Percentiles rank a stretch among this genome's conserved stretches.
phyloP scores from a whole-genome alignment of 495 filamentous ascomycete species.

The Xylaria bambusicola region DNA sequence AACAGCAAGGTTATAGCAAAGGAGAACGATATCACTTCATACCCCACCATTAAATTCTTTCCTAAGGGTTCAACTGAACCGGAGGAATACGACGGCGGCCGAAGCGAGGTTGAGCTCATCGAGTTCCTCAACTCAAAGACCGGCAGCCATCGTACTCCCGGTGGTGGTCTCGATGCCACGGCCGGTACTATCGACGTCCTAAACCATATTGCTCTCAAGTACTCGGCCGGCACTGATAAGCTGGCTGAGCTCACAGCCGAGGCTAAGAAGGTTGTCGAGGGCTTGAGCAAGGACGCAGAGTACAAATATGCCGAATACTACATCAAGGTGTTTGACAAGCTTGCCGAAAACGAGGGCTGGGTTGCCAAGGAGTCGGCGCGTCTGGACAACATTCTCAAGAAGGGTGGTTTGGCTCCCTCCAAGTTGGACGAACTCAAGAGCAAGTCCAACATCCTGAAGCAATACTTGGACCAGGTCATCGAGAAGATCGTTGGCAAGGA shows the following conservation, averaged over 20 bases:
- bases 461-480: slow-evolving; percentile 57
- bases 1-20: slow-evolving; percentile 75
- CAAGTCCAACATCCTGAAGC: slow-evolving; percentile 84
- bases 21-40: slow-evolving; percentile 77
- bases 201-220: slow-evolving; percentile 71
- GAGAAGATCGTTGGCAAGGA: slow-evolving; percentile 56
- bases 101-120: slow-evolving; percentile 74
- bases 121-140: slow-evolving; percentile 85
- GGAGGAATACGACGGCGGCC: slow-evolving; percentile 73
- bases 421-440: slow-evolving; percentile 88
- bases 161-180: slow-evolving; percentile 75
- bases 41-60: slow-evolving; percentile 99
- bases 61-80: slow-evolving; percentile 78
- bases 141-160: slow-evolving; percentile 80
- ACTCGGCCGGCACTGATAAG: slow-evolving; percentile 57
- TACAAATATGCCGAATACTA: slow-evolving; percentile 91
- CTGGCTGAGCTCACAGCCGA: slow-evolving; percentile 63
- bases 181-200: slow-evolving; percentile 82
- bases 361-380: slow-evolving; percentile 83
- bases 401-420: slow-evolving; percentile 79
- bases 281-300: slow-evolving; percentile 59
- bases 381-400: slow-evolving; percentile 75
- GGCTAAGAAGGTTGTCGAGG: slow-evolving; percentile 67
- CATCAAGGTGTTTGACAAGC: slow-evolving; percentile 83
- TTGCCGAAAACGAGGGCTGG: slow-evolving; percentile 72